These are phyloP conservation scores for Boletales sp. DNA, from an alignment of 768 basidiomycete species.

Conservation along the genomic window DNA sequence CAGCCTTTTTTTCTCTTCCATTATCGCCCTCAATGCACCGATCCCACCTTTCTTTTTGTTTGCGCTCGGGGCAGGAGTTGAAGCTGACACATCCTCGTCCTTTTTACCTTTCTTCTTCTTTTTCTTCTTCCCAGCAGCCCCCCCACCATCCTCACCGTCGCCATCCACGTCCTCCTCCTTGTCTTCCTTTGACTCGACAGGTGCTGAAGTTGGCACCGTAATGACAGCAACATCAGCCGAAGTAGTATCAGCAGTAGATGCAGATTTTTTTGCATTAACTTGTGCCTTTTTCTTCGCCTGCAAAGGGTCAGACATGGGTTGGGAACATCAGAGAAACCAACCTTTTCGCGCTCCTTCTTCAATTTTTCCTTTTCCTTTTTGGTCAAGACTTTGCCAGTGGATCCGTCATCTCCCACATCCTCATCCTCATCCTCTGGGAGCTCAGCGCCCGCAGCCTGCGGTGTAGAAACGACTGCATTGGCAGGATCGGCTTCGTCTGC, in stretches of 20 bases:
- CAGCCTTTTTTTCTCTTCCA: slow-evolving; percentile 87
- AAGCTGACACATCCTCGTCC: slow-evolving; percentile 48
- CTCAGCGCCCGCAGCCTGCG: slow-evolving; percentile 27
- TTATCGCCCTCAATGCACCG: slow-evolving; percentile 80
- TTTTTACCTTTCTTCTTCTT: slow-evolving; percentile 82
- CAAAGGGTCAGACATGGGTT: slow-evolving; percentile 9
- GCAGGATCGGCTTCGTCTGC: slow-evolving; percentile 24
- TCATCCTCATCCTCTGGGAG: slow-evolving; percentile 34
- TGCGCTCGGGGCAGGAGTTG: slow-evolving; percentile 35
- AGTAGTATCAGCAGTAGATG: slow-evolving; percentile 30
- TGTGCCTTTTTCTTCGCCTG: slow-evolving; percentile 81
- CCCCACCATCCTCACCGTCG: slow-evolving; percentile 55
- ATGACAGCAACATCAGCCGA: slow-evolving; percentile 24
- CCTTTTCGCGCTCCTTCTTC: slow-evolving; percentile 98
- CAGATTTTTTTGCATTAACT: slow-evolving; percentile 75
- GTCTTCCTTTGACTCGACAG: slow-evolving; percentile 31
- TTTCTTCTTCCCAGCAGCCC: slow-evolving; percentile 64
- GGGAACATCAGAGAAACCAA: slow-evolving; percentile 23
- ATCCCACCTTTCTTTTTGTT: slow-evolving; percentile 77
- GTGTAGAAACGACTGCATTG: slow-evolving; percentile 11
- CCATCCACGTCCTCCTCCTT: slow-evolving; percentile 64
- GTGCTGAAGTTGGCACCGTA: slow-evolving; percentile 13
- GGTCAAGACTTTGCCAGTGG: slow-evolving; percentile 66
- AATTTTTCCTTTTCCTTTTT: slow-evolving; percentile 98
- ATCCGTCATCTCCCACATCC: slow-evolving; percentile 49